phyloP scores from a whole-genome alignment of 164 flowering plant species.

The Hamamelis virginiana region DNA sequence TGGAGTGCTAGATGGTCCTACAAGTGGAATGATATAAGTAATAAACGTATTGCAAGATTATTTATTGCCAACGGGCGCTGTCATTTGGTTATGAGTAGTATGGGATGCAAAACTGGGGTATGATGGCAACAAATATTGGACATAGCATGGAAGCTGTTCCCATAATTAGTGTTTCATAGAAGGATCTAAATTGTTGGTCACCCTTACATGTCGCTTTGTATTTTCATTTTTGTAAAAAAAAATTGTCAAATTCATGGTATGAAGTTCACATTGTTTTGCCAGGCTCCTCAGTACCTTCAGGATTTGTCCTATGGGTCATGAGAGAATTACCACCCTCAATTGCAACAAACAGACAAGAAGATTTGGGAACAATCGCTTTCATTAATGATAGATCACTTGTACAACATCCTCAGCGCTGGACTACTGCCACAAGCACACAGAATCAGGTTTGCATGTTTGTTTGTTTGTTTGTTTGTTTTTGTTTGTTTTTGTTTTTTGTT shows the following conservation, averaged over 20 bases:
- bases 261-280: constrained; percentile 14
- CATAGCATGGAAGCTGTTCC: neutral
- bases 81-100: neutral
- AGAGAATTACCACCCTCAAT: constrained; percentile 71
- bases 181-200: neutral
- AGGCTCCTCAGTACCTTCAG: constrained; percentile 92
- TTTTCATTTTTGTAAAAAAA: neutral
- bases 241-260: neutral
- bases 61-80: neutral
- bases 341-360: constrained; percentile 33
- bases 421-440: constrained; percentile 52
- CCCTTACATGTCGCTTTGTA: no score
- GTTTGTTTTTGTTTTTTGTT: neutral
- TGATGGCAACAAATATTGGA: neutral
- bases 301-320: constrained; percentile 75
- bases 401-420: constrained; percentile 61
- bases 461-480: neutral
- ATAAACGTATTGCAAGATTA: neutral
- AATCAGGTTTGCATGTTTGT: constrained; percentile 54
- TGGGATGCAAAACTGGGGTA: neutral
- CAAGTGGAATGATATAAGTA: neutral
- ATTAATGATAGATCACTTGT: constrained; percentile 38
- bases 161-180: neutral
- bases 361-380: constrained; percentile 51
- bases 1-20: neutral